Percentiles rank a stretch among this genome's conserved stretches.
These are phyloP conservation scores for Alternaria brassicae DNA, from an alignment of 2,329 filamentous ascomycete species.

Conservation along the genomic window DNA sequence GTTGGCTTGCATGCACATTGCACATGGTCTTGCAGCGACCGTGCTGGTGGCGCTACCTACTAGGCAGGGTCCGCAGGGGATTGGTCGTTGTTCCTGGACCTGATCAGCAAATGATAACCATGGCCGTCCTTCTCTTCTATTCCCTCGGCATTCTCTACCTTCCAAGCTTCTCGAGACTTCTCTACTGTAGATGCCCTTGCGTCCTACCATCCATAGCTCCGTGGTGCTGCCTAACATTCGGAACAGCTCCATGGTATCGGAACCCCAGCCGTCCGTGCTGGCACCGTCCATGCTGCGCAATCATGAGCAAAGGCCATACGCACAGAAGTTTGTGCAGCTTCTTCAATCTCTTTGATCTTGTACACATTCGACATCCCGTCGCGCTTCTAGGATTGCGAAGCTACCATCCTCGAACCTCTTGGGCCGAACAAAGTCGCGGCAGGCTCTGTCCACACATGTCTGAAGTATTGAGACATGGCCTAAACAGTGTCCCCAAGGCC, in stretches of 20 bases:
- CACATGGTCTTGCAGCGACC: slow-evolving; percentile 37
- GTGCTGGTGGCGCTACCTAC: slow-evolving; percentile 42
- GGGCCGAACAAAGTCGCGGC: background rate
- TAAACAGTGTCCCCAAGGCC: background rate
- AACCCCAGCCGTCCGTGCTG: background rate
- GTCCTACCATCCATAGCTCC: background rate
- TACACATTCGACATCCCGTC: background rate
- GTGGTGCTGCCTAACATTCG: background rate
- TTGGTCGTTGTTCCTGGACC: slow-evolving; percentile 41
- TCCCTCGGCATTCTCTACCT: background rate
- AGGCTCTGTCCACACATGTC: background rate
- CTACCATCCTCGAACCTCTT: background rate
- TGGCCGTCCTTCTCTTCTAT: slow-evolving; percentile 2
- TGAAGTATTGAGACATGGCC: background rate
- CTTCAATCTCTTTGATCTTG: slow-evolving; percentile 1
- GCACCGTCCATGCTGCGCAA: slow-evolving; percentile 4
- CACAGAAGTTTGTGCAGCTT: background rate
- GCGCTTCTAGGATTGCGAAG: background rate
- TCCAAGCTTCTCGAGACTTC: background rate
- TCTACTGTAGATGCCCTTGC: background rate
- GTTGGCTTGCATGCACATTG: slow-evolving; percentile 45
- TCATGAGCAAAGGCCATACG: slow-evolving; percentile 1
- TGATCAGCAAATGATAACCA: slow-evolving; percentile 8
- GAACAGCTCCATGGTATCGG: background rate
- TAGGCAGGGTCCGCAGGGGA: slow-evolving; percentile 36